phyloP scores from a whole-genome alignment of 768 basidiomycete genomes.

The Mycena crocata region DNA sequence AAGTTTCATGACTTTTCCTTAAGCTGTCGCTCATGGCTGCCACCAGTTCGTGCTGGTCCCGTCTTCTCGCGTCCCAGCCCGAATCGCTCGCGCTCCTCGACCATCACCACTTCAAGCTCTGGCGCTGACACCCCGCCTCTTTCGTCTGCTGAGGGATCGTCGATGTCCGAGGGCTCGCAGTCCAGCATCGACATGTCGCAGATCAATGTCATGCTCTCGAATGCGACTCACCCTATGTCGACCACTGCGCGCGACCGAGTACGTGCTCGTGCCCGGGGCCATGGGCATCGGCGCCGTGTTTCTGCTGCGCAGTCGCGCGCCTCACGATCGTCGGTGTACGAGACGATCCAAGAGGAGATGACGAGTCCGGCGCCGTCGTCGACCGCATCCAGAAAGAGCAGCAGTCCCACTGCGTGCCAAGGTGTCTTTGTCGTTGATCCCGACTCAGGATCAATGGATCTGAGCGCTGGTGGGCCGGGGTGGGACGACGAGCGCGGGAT shows the following conservation, averaged over 20 bases:
- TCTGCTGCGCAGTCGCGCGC: constrained; percentile 64
- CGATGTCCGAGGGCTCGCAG: constrained; percentile 76
- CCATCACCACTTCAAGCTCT: constrained; percentile 72
- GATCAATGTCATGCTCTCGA: constrained; percentile 67
- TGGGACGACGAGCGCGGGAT: constrained; percentile 83
- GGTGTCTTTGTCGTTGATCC: constrained; percentile 69
- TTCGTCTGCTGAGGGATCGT: constrained; percentile 75
- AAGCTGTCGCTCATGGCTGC: constrained; percentile 27
- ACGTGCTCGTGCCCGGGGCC: constrained; percentile 62
- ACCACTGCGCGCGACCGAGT: constrained; percentile 53
- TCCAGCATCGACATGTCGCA: constrained; percentile 81
- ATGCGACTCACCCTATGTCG: constrained; percentile 63
- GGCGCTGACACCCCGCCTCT: constrained; percentile 80
- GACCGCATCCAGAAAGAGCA: constrained; percentile 47
- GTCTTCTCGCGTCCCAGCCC: constrained; percentile 72
- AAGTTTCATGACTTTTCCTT: constrained; percentile 39
- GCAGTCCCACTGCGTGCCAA: constrained; percentile 50
- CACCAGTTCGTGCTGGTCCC: constrained; percentile 57
- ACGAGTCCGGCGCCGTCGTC: constrained; percentile 50
- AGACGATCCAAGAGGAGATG: constrained; percentile 83
- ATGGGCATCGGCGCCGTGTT: constrained; percentile 77
- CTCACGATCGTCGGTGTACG: constrained; percentile 78
- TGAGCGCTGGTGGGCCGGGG: constrained; percentile 51
- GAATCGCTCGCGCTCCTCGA: constrained; percentile 73
- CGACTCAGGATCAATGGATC: constrained; percentile 61